Base-by-base conservation (phyloP, 176 grass and related monocot genomes). In the Eleusine indica region DNA sequence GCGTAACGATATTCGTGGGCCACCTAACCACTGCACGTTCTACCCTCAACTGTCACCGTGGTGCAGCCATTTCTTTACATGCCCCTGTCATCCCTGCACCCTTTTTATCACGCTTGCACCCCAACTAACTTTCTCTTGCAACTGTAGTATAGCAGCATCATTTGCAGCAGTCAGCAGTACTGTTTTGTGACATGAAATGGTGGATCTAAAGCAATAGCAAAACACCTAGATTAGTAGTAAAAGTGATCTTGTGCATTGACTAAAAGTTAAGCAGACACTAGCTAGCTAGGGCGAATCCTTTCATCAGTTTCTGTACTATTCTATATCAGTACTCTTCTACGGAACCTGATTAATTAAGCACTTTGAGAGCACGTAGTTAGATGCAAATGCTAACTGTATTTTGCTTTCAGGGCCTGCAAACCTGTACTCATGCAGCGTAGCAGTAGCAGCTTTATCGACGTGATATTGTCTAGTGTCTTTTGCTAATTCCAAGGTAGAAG, bases 401-500 rank as follows among this genome's bases (percentile, higher is more conserved):
- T 43, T 37, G 72, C 69, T 30, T n/a, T 28, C 58, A 16, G 73
- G 4, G 25, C 44, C 71, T 73, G 30, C 28, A 63, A 12, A 12
- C 21, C 76, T 58, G 68, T 57, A 39, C 4, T 35, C 32, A 57
- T 78, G 25, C 16, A 2, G 21, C 14, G 43, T 56, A 73, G 35
- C n/a, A 11, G 30, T 30, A 52, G 78, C 66, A 88, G 46, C 74
- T 77, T 48, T 70, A 74, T 61, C n/a, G 43, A 37, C 13, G 37
- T 35, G 49, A 37, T 13, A 7, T 49, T 37, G 37, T 35, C 32
- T 35, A 39, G 57, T 32, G n/a, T 35, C 71, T 85, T 89, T 89
- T 53, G 71, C 71, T 53, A 77, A 85, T 70, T 89, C 82, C 87
- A 81, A 85, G 77, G 82, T 71, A 71, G 71, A 81, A 85, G 13